These are phyloP conservation scores for Sporothrix humicola DNA, from an alignment of 2,329 filamentous ascomycete species.

Conservation along the genomic window DNA sequence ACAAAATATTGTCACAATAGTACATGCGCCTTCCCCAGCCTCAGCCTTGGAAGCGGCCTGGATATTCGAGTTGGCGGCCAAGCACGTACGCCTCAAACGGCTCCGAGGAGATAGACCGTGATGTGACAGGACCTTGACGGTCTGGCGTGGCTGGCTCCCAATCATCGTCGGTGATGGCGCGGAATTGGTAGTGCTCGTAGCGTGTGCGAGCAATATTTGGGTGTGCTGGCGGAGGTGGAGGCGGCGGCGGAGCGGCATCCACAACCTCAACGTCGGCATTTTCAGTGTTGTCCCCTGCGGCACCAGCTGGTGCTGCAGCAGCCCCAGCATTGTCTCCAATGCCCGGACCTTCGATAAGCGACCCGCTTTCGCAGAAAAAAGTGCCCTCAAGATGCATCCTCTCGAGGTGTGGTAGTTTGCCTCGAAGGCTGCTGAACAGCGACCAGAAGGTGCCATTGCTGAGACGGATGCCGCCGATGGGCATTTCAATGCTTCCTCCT, in stretches of 20 bases:
- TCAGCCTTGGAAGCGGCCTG: slow-evolving; percentile 36
- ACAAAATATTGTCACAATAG: neutral
- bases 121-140: slow-evolving; percentile 34
- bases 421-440: slow-evolving; percentile 50
- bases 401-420: slow-evolving; percentile 47
- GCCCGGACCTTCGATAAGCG: slow-evolving; percentile 2
- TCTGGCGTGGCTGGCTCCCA: slow-evolving; percentile 43
- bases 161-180: slow-evolving; percentile 50
- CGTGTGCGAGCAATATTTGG: slow-evolving; percentile 25
- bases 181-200: slow-evolving; percentile 52
- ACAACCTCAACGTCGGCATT: neutral
- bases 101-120: slow-evolving; percentile 47
- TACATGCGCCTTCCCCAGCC: neutral
- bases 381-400: slow-evolving; percentile 55
- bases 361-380: slow-evolving; percentile 47
- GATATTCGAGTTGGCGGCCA: slow-evolving; percentile 46
- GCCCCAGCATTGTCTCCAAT: neutral
- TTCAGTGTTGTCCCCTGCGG: neutral
- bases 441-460: slow-evolving; percentile 53
- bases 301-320: neutral
- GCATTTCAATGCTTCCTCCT: slow-evolving; percentile 38
- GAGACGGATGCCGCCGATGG: slow-evolving; percentile 53
- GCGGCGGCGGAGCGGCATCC: neutral
- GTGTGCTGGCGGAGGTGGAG: neutral
- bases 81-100: slow-evolving; percentile 52